These are phyloP conservation scores for Pichia terricola DNA, from an alignment of 1,139 yeast species.

Conservation along the genomic window DNA sequence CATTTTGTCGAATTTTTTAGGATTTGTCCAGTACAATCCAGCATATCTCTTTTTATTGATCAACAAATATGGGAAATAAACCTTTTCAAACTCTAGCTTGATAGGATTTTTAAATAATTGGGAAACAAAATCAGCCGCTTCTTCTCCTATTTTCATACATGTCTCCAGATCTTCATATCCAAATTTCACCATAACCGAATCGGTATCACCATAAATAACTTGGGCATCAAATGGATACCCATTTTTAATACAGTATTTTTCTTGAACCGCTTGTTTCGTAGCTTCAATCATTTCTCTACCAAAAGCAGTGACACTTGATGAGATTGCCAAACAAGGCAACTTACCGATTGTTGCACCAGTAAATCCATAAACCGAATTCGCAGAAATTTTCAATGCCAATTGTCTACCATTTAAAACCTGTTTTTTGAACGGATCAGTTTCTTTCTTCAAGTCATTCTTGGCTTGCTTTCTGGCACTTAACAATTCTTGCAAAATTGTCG, in stretches of 20 bases:
- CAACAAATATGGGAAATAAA: conserved; percentile 85
- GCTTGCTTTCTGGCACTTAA: conserved; percentile 90
- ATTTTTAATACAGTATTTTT: conserved; percentile 63
- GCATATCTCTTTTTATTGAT: conserved; percentile 97
- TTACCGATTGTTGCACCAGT: conserved; percentile 99
- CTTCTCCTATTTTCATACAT: conserved; percentile 87
- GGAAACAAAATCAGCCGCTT: conserved; percentile 87
- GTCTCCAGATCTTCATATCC: conserved; percentile 75
- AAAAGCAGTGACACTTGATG: conserved; percentile 90
- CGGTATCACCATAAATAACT: conserved; percentile 97
- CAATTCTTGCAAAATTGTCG: conserved; percentile 83
- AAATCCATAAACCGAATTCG: conserved; percentile 97
- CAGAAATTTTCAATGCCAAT: conserved; percentile 89
- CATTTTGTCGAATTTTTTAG: conserved; percentile 88
- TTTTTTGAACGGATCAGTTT: conserved; percentile 86
- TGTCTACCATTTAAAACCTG: conserved; percentile 97
- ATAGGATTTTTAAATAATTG: conserved; percentile 74
- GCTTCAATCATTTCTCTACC: conserved; percentile 96
- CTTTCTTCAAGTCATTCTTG: conserved; percentile 79
- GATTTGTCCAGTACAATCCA: conserved; percentile 90
- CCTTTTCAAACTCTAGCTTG: conserved; percentile 93
- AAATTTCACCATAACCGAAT: conserved; percentile 97
- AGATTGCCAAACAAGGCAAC: conserved; percentile 90
- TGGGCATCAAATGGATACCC: conserved; percentile 78
- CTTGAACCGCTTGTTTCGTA: conserved; percentile 81